These are phyloP conservation scores for Fusarium metavorans DNA, from an alignment of 2,329 filamentous ascomycete genomes.

Conservation along the genomic window DNA sequence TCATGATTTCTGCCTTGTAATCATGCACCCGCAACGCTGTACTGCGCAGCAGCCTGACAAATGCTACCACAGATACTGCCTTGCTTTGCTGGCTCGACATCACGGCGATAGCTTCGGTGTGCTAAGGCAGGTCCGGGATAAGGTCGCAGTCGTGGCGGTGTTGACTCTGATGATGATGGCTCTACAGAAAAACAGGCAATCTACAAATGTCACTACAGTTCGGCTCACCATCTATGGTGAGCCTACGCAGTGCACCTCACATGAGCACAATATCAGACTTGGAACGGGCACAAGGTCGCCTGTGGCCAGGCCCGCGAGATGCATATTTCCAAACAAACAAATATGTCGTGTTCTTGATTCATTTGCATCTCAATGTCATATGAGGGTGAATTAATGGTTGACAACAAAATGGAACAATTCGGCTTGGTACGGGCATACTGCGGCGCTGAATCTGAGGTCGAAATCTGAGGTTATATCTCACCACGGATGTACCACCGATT, in stretches of 20 bases:
- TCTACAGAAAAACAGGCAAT: background rate
- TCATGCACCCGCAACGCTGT: background rate
- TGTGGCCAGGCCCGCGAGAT: constrained; percentile 29
- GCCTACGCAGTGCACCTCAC: constrained; percentile 35
- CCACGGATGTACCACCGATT: constrained; percentile 14
- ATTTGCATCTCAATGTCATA: background rate
- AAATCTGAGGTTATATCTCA: constrained; percentile 17
- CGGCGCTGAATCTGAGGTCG: constrained; percentile 5
- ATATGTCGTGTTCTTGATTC: constrained; percentile 28
- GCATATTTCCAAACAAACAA: constrained; percentile 44
- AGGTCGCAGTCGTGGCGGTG: constrained; percentile 27
- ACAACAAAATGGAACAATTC: constrained; percentile 11
- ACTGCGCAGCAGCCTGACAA: background rate
- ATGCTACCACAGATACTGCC: constrained; percentile 16
- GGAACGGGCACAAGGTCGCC: constrained; percentile 26
- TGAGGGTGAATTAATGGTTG: background rate
- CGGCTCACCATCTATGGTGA: constrained; percentile 36
- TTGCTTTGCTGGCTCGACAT: constrained; percentile 25
- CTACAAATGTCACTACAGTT: constrained; percentile 29
- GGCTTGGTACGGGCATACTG: constrained; percentile 7
- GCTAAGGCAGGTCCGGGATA: constrained; percentile 16
- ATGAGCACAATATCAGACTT: constrained; percentile 31
- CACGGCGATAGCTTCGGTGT: constrained; percentile 18
- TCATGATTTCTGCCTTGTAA: constrained; percentile 35
- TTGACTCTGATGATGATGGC: constrained; percentile 17